Conservation (phyloP, 129 eudicot genomes). For the Solidago caesia region DNA sequence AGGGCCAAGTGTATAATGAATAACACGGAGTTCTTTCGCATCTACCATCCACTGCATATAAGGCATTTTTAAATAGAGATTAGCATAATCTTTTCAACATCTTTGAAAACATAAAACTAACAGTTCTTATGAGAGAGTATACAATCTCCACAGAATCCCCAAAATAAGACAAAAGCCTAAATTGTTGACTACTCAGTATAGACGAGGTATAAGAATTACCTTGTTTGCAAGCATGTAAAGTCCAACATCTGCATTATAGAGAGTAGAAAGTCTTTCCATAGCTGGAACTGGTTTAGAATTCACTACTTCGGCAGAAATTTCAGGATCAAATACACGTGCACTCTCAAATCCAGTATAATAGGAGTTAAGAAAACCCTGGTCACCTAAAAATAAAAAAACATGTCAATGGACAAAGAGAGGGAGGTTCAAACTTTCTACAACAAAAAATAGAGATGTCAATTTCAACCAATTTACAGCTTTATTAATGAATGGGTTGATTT, state of each 20-base stretch:
- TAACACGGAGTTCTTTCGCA: slow-evolving; percentile 81
- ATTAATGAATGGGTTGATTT: too few relatives aligned
- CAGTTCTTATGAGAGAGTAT: slow-evolving; percentile 6
- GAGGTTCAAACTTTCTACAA: background rate
- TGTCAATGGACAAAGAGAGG: slow-evolving; percentile 12
- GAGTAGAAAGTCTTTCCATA: slow-evolving; percentile 97
- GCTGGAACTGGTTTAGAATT: slow-evolving; percentile 78
- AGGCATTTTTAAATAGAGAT: background rate
- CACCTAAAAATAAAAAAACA: slow-evolving; percentile 56
- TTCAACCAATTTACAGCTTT: too few relatives aligned
- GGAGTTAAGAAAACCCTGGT: slow-evolving; percentile 96
- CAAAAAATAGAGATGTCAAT: too few relatives aligned
- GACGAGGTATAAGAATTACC: slow-evolving; percentile 39
- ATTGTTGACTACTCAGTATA: background rate
- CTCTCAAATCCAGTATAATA: slow-evolving; percentile 81
- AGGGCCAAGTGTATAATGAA: slow-evolving; percentile 98
- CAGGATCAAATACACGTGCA: slow-evolving; percentile 88
- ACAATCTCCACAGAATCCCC: background rate
- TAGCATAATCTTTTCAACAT: background rate
- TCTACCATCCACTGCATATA: slow-evolving; percentile 95
- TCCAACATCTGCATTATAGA: slow-evolving; percentile 99
- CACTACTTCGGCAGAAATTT: slow-evolving; percentile 48
- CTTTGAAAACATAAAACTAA: slow-evolving; percentile 1
- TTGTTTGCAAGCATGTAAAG: slow-evolving; percentile 99
- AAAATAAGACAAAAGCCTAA: background rate